Evolutionary conservation across 257 asterid genomes (phyloP), one percentile per base, ranked within the genome.

Genomic region (Solanum pimpinellifolium): DNA sequence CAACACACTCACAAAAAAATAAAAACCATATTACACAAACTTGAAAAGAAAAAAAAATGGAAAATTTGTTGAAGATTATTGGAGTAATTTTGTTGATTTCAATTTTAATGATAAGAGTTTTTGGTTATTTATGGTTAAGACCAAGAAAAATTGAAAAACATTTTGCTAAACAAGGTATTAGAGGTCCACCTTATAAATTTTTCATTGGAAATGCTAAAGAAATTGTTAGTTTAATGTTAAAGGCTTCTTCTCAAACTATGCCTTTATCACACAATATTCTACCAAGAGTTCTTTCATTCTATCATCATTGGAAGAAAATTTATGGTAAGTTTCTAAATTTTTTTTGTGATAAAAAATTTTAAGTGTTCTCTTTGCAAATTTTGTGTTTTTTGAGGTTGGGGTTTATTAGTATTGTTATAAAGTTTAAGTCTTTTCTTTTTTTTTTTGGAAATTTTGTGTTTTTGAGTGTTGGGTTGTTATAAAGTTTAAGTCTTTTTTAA

Each of bases 271-370:
- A 91, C 88, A 91, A 91, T 86, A 91, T 91, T 11, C 91, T 91
- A 16, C 92, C 93, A 6, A 82, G 93, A 42, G 93, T 91, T 70
- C 92, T 91, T 77, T 80, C 93, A 14, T 91, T 91, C 89, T 91
- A 91, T 42, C 93, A 91, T 70, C 93, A 91, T 87, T 91, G 93
- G 93, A 89, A 90, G 92, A 91, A 91, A 87, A 82, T 91, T 56
- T 91, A 91, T 75, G 93, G 93, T 91, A 78, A 86, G 82, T 65
- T 33, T 3, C 9, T 2, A 39, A 33, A 35, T 21, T 21, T 9
- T 62, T 8, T 33, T 33, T 33, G 35, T 33, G 4, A 33, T 33
- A 33, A 33, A 33, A 31, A 0, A 0, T 3, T 33, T 33, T 33
- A 33, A 33, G 35, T 33, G 35, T 33, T 33, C 35, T 33, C 5